Conservation (phyloP, 1,284 basidiomycete genomes). For the Tylopilus sp. region DNA sequence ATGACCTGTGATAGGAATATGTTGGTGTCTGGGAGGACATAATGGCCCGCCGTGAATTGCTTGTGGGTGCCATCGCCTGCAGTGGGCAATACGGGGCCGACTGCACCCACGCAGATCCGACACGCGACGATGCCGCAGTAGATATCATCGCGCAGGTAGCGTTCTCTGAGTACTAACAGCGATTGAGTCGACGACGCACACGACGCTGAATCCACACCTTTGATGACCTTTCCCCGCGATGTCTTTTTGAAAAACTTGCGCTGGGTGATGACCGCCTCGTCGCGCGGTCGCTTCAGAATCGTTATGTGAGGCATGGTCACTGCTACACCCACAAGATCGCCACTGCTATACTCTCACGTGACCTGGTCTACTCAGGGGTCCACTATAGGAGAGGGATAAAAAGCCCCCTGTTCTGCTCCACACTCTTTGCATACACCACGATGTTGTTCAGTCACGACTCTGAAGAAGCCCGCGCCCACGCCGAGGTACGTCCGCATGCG, state of each 20-base stretch:
- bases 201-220: conserved; percentile 50
- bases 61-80: conserved; percentile 54
- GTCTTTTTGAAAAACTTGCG: conserved; percentile 96
- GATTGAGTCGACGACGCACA: not conserved
- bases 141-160: conserved; percentile 93
- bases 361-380: too few relatives aligned
- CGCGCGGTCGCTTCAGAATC: conserved; percentile 71
- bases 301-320: conserved; percentile 60
- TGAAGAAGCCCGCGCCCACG: conserved; percentile 22
- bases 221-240: conserved; percentile 89
- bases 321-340: not conserved
- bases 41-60: conserved; percentile 67
- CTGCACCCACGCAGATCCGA: conserved; percentile 50
- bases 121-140: conserved; percentile 85
- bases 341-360: conserved; percentile 2
- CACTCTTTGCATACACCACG: not conserved
- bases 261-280: conserved; percentile 76
- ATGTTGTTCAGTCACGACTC: conserved; percentile 28
- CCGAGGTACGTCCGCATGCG: conserved; percentile 2
- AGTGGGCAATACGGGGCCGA: conserved; percentile 46
- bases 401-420: not conserved
- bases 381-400: not conserved
- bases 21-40: conserved; percentile 93
- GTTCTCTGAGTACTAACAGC: conserved; percentile 80
- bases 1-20: conserved; percentile 82